Evolutionary conservation across 2,329 filamentous ascomycete species (phyloP), one percentile per base, ranked within the genome.

Genomic region (Lithohypha guttulata): DNA sequence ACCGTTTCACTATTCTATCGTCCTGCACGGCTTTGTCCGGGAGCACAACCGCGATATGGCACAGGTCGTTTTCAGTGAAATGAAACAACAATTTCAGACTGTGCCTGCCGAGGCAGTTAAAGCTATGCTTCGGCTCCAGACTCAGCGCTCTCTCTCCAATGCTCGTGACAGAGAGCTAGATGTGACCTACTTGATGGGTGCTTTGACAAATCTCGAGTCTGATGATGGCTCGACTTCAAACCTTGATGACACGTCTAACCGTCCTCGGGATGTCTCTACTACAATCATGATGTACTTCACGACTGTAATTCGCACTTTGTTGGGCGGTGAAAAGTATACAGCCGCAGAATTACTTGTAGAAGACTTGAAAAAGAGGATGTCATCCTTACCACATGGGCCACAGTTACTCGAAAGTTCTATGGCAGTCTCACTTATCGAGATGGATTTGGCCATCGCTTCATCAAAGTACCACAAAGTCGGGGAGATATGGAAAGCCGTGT

Each of bases 11-110:
- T 69, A 68, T 48, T 55, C 60, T 13, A 63, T 66, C 8, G 49
- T 68, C 68, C 40, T 67, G 49, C 48, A 60, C 56, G 44, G 71
- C 62, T 52, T 75, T 71, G 64, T 69, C 55, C 46, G 55, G 59
- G 47, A 64, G 62, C 45, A 63, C 57, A 52, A 60, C 67, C 43
- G 62, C 15, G 52, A 67, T 6, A 66, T 68, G 54, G 70, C 74
- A 1, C 55, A 71, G 25, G 47, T 61, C n/a, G 58, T 75, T 8
- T 66, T 73, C 41, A 50, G 54, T n/a, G 60, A 64, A 49, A 59
- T 63, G 27, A 38, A 53, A 31, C 46, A 60, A 36, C 54, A 56
- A 30, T 63, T 61, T 42, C 54, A 54, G 18, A 46, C 51, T 14
- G 42, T 56, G 22, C 55, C 53, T 17, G 47, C 59, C 21, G 58